Evolutionary conservation across 202 grass and related monocot genomes (phyloP), one percentile per base, ranked within the genome.

Genomic region (Thinopyrum obtusiflorum): DNA sequence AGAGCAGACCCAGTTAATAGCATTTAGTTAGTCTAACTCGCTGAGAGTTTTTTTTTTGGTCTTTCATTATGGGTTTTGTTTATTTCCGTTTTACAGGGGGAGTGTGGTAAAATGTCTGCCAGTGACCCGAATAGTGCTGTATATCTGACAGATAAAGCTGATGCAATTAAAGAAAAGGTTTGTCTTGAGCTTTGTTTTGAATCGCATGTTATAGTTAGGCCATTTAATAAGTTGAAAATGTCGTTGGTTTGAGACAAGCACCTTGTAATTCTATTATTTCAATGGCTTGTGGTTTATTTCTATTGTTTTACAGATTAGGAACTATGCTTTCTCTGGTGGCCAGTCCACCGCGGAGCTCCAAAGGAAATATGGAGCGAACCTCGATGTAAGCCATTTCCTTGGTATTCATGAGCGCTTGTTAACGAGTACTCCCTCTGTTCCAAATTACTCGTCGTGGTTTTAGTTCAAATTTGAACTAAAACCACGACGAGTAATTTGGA

Each of bases 51-150:
- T 17, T 57, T 40, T 23, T 17, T 61, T 71, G 6, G n/a, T 17
- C n/a, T 88, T 64, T 36, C 65, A 36, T 23, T 39, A 7, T 18
- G 2, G 20, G 9, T 49, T 14, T 80, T 4, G n/a, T 2, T 65
- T 82, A 74, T 42, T 74, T 78, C 7, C 76, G 73, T 67, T 75
- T 51, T 28, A 78, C 72, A 95, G 93, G 95, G 93, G 14, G 93
- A 98, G 86, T 92, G 90, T 21, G 92, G 89, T 29, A 98, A 98
- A 84, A 98, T 98, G 95, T 95, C 95, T n/a, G 95, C 95, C 14
- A 98, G 93, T 84, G 95, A 98, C 60, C 64, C 91, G 32, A 95
- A 86, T 88, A 93, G 89, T 74, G 89, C 95, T 33, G 93, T 98
- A 79, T 98, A 95, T 65, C 91, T 98, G 68, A 98, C 89, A 67